Evolutionary conservation across 2,329 filamentous ascomycete species (phyloP).

Genomic region (Triangularia verruculosa): DNA sequence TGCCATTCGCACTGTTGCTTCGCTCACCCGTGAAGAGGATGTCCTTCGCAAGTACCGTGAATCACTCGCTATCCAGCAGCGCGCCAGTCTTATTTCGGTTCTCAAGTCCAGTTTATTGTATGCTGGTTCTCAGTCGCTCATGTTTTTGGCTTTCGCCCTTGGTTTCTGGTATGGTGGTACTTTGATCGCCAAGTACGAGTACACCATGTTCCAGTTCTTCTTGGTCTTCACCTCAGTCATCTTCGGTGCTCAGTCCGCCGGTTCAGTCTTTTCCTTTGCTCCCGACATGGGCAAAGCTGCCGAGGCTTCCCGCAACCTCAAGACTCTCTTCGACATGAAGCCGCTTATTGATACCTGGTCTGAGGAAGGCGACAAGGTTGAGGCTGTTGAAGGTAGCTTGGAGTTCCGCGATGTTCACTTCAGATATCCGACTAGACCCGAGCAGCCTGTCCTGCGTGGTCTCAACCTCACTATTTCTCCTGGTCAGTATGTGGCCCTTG

Average conservation of each 20-base stretch:
- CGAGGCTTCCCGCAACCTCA: conserved; percentile 75
- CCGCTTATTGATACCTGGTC: conserved; percentile 84
- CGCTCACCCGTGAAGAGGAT: conserved; percentile 81
- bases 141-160: conserved; percentile 80
- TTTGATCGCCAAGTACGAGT: conserved; percentile 68
- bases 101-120: conserved; percentile 76
- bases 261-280: conserved; percentile 83
- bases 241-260: conserved; percentile 89
- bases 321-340: conserved; percentile 77
- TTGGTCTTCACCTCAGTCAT: conserved; percentile 84
- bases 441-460: conserved; percentile 87
- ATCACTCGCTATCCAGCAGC: conserved; percentile 65
- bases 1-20: conserved; percentile 89
- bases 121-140: conserved; percentile 77
- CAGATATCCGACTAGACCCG: conserved; percentile 85
- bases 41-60: conserved; percentile 69
- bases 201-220: conserved; percentile 84
- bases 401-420: conserved; percentile 94
- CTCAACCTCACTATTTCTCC: conserved; percentile 71
- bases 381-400: conserved; percentile 68
- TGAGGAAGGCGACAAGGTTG: conserved; percentile 59
- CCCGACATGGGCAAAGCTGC: conserved; percentile 93
- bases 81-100: conserved; percentile 67
- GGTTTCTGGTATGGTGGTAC: conserved; percentile 92
- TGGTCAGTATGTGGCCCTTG: conserved; percentile 82